A percentile compares a stretch with the other conserved stretches of the same genome.
These are phyloP conservation scores for Calonectria pseudoturangicola DNA, from an alignment of 2,329 filamentous ascomycete species.

Conservation along the genomic window DNA sequence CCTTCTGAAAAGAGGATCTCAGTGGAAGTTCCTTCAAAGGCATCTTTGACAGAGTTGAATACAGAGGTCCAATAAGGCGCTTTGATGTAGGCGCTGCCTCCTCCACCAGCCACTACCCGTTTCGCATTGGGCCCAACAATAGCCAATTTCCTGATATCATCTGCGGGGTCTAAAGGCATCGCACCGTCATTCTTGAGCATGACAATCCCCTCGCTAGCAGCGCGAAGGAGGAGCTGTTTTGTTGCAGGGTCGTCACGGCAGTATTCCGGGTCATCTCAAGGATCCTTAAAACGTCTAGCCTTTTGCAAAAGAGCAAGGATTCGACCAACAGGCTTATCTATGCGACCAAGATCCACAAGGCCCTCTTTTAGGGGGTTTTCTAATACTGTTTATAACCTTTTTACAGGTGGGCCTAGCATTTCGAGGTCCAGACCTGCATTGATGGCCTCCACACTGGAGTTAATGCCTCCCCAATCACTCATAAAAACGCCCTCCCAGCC, in stretches of 20 bases:
- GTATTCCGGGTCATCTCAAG: slow-evolving; percentile 2
- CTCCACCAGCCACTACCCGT: slow-evolving; percentile 4
- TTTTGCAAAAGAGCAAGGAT: slow-evolving; percentile 1
- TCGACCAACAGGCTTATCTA: background rate
- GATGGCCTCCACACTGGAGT: slow-evolving; percentile 2
- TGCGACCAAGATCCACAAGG: background rate
- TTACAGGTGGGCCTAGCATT: background rate
- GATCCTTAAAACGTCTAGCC: background rate
- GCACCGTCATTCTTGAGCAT: slow-evolving; percentile 13
- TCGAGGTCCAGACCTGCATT: slow-evolving; percentile 4
- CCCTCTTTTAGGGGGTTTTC: background rate
- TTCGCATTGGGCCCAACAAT: slow-evolving; percentile 14
- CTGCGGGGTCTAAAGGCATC: background rate
- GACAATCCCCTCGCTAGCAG: background rate
- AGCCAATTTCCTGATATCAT: background rate
- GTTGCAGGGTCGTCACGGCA: slow-evolving; percentile 3
- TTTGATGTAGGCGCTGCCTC: slow-evolving; percentile 14
- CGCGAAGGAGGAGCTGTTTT: background rate
- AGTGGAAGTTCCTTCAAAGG: background rate
- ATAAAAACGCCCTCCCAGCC: slow-evolving; percentile 3
- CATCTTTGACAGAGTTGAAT: background rate
- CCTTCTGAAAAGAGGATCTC: background rate
- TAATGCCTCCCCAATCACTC: slow-evolving; percentile 18
- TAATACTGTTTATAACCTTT: background rate
- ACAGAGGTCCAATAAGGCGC: slow-evolving; percentile 17